Evolutionary conservation across 2,329 filamentous ascomycete species (phyloP), one percentile per base, ranked within the genome.

Genomic region (Tolypocladium ovalisporum): DNA sequence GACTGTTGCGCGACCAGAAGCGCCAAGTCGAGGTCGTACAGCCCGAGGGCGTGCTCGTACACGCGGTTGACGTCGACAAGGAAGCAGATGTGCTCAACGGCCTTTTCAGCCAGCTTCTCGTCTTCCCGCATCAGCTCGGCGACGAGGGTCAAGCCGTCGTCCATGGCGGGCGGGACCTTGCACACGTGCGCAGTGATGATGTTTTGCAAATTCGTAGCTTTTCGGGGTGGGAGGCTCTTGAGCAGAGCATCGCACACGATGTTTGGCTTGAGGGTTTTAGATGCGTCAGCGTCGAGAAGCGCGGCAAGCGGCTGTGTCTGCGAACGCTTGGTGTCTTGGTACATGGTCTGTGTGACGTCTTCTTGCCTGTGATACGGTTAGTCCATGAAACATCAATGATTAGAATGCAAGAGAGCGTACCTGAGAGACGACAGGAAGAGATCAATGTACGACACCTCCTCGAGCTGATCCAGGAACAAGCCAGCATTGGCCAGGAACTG

Each of bases 41-140:
- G 78, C 1, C 92, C 92, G 2, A 99, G 78, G 0, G 94, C 89
- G 59, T 92, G 86, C 60, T 97, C 90, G 66, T 96, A 99, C 0
- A 99, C 82, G 42, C 86, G 85, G 70, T 97, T 95, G 52, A 95
- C 88, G 71, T 99, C 94, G 0, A 92, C 90, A 47, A 99, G 80
- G 78, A 99, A 99, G 77, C 91, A 97, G 59, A 99, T 97, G 67
- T 99, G 94, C 68, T 97, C 91, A 27, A 97, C 87, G 0, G 93
- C 93, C 70, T 87, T 87, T 63, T 97, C 93, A 0, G 90, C 90
- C 62, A 92, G 79, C 55, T 85, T 81, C 47, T 84, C 77, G 54
- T 88, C 83, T 62, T 87, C 81, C 57, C 81, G 79, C 77, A 85
- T 81, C 39, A 99, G 75, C 56, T 85, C 81, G 4, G 90, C 87